Base-by-base conservation (phyloP, 495 filamentous ascomycete genomes). In the Podospora didyma region DNA sequence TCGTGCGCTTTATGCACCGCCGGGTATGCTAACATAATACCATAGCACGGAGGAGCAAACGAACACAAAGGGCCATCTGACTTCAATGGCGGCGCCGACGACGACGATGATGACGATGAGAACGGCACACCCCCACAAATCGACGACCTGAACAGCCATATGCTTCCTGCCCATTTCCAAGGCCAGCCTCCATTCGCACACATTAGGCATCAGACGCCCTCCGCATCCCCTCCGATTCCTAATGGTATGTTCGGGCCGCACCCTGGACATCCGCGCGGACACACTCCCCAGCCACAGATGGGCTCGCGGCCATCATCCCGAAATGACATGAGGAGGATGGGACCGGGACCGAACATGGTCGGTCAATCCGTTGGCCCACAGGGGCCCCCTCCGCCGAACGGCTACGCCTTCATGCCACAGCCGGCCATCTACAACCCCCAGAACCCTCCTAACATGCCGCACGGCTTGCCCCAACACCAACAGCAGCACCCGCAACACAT, bases 31-130 rank as follows among this genome's bases (percentile, higher is more conserved):
- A 54, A 75, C 62, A 55, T 24, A 49, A 54, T 23, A 20, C 23
- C 57, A 49, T 72, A 98, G 92, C 96, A 92, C 77, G 91, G 91
- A 48, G 85, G 82, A 46, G 85, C 94, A 24, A 94, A 95, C 70
- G 94, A 98, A 69, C 92, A 97, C 69, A 97, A 97, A 79, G 92
- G 93, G 1, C 94, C 93, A 19, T 83, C 83, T 49, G 94, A 98
- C 68, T 98, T 97, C 73, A 86, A 83, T 62, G 89, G 89, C 60
- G 90, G 91, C 73, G 83, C 84, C 45, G 89, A 89, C 41, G 82
- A 86, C 46, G 90, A 90, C 37, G 92, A 96, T 51, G 94, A 97
- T 41, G 90, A 95, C 26, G 94, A 98, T 47, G 89, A 90, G 53
- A 87, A 89, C 45, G 88, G 87, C 49, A 77, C 87, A 10, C 87